phyloP scores from a whole-genome alignment of 306 rosid species.

The Erythrophleum fordii region DNA sequence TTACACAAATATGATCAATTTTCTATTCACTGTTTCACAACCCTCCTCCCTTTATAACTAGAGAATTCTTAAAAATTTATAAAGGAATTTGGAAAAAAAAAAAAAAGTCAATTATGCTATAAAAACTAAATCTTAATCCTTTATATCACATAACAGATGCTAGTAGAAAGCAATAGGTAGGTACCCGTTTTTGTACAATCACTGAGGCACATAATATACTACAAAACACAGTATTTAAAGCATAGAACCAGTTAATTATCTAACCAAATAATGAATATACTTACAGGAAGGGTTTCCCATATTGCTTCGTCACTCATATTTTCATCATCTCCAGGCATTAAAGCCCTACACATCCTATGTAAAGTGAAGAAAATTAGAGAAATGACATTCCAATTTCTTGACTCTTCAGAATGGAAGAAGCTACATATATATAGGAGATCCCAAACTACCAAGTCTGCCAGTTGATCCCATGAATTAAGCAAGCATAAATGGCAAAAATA shows the following conservation, averaged over 20 bases:
- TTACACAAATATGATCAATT: not conserved
- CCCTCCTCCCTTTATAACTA: not conserved
- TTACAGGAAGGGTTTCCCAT: conserved; percentile 99
- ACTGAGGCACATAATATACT: not conserved
- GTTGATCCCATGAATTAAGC: too few relatives aligned
- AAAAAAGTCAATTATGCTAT: not conserved
- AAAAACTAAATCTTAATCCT: not conserved
- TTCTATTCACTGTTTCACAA: not conserved
- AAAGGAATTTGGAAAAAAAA: not conserved
- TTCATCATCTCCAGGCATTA: conserved; percentile 96
- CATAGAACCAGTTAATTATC: conserved; percentile 29
- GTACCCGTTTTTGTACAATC: not conserved
- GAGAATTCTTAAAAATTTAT: not conserved
- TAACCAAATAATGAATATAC: conserved; percentile 49
- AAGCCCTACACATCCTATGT: conserved; percentile 89
- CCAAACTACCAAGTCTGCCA: not conserved
- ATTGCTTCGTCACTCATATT: conserved; percentile 83
- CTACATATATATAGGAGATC: not conserved
- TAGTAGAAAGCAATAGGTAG: conserved; percentile 1
- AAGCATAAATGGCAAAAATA: too few relatives aligned
- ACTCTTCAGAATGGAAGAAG: not conserved
- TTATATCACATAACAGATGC: conserved; percentile 12
- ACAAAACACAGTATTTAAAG: not conserved
- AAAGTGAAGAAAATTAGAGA: not conserved
- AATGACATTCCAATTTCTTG: not conserved